phyloP scores from a whole-genome alignment of 2,329 filamentous ascomycete species.

The Daldinia eschscholtzii region DNA sequence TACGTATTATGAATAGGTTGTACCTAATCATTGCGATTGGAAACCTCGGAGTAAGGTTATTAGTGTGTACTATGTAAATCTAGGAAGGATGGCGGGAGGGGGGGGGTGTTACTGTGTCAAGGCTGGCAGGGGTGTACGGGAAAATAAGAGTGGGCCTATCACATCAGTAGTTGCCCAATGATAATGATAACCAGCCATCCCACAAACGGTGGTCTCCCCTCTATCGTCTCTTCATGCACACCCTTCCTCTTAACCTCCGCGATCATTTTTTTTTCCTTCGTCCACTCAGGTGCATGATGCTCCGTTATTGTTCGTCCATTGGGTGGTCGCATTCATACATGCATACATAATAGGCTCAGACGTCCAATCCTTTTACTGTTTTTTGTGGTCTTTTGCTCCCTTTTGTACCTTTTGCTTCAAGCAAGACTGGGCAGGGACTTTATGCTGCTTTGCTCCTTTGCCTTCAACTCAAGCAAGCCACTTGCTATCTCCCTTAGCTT shows the following conservation, averaged over 20 bases:
- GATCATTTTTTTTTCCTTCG: conserved; percentile 17
- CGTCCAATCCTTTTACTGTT: conserved; percentile 35
- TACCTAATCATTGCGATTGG: not conserved
- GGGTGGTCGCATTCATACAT: conserved; percentile 31
- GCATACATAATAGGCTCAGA: conserved; percentile 37
- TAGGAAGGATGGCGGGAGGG: conserved; percentile 8
- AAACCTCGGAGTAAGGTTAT: conserved; percentile 1
- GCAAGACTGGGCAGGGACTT: conserved; percentile 34
- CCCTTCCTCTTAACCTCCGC: conserved; percentile 23
- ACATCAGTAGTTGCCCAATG: conserved; percentile 47
- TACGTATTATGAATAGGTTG: not conserved
- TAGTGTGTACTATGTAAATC: conserved; percentile 1
- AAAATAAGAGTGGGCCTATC: conserved; percentile 41
- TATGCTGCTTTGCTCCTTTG: conserved; percentile 15
- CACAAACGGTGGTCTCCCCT: conserved; percentile 39
- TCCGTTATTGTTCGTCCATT: conserved; percentile 40
- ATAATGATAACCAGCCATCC: conserved; percentile 47
- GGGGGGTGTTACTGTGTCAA: conserved; percentile 22
- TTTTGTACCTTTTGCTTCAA: conserved; percentile 40
- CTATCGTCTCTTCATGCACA: conserved; percentile 38
- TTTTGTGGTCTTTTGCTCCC: conserved; percentile 26
- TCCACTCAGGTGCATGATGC: conserved; percentile 44
- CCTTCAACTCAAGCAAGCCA: conserved; percentile 19
- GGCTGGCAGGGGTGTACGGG: conserved; percentile 33
- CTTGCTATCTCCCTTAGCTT: conserved; percentile 13